Evolutionary conservation across 225 moss, liverwort and hornwort species (phyloP).

Genomic region (Climacium dendroides): DNA sequence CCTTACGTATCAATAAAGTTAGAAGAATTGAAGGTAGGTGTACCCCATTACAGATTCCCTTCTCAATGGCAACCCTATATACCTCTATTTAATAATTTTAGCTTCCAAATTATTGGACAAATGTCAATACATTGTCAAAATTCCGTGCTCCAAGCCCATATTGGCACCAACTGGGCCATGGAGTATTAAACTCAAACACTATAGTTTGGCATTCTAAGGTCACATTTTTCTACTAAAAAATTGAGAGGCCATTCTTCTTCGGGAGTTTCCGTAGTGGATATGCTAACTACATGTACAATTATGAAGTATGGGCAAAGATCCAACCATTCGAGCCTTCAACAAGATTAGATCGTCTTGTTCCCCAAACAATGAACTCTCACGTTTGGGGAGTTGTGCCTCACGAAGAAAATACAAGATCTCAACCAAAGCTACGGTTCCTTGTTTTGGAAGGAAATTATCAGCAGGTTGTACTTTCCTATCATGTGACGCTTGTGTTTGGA

Average conservation of each 20-base stretch:
- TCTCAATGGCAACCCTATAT: neutral
- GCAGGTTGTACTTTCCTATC: too few relatives aligned
- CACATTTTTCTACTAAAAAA: neutral
- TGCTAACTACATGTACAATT: too few relatives aligned
- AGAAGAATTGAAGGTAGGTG: neutral
- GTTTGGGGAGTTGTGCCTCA: neutral
- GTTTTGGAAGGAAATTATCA: neutral
- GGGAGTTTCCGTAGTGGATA: accelerated
- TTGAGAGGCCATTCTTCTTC: neutral
- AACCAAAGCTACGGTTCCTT: neutral
- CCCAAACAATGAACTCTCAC: too few relatives aligned
- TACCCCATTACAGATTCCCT: accelerated
- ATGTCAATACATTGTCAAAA: neutral
- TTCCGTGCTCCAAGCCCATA: neutral
- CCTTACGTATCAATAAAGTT: neutral
- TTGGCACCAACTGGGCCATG: neutral
- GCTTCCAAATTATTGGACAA: neutral
- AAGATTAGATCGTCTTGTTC: neutral
- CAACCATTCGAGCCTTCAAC: neutral
- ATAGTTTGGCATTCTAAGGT: accelerated
- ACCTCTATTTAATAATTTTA: accelerated
- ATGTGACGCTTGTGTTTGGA: neutral
- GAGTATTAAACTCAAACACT: neutral
- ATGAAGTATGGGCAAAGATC: neutral
- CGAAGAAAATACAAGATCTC: neutral